Conservation (phyloP, 352 stramenopile species). For the Globisporangium spiculum region DNA sequence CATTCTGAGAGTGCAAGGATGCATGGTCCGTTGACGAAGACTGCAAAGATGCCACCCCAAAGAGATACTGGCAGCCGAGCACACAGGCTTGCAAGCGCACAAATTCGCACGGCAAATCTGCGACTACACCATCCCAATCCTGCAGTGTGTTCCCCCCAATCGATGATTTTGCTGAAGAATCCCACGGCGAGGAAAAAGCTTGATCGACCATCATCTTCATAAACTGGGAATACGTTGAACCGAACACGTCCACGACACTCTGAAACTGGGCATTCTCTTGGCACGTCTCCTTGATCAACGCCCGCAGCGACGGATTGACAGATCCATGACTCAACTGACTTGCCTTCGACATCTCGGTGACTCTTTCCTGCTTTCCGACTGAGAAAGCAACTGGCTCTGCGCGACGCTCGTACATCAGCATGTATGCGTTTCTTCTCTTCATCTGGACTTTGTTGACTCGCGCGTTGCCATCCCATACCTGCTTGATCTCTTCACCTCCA, state of each 20-base stretch:
- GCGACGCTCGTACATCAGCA: conserved; percentile 71
- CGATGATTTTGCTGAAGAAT: neutral
- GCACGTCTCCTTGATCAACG: conserved; percentile 20
- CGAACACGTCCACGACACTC: conserved; percentile 36
- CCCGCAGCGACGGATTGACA: conserved; percentile 12
- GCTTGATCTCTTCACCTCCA: conserved; percentile 78
- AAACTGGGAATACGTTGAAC: conserved; percentile 29
- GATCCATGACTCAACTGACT: neutral
- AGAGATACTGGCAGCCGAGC: conserved; percentile 35
- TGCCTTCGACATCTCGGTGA: neutral
- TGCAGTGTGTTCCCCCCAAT: neutral
- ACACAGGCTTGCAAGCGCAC: conserved; percentile 15
- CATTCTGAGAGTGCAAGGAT: neutral
- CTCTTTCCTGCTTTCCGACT: neutral
- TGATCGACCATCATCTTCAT: conserved; percentile 20
- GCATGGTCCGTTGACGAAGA: neutral
- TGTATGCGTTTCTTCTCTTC: conserved; percentile 71
- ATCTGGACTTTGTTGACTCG: conserved; percentile 39
- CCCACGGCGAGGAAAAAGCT: neutral
- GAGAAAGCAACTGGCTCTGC: neutral
- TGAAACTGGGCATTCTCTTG: conserved; percentile 34
- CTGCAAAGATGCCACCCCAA: conserved; percentile 31
- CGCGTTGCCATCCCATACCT: conserved; percentile 48
- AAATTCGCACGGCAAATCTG: neutral
- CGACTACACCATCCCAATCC: neutral